Percentiles rank a stretch among this genome's conserved stretches.
phyloP scores from a whole-genome alignment of 2,329 filamentous ascomycete genomes.

The Aureobasidium mangrovei region DNA sequence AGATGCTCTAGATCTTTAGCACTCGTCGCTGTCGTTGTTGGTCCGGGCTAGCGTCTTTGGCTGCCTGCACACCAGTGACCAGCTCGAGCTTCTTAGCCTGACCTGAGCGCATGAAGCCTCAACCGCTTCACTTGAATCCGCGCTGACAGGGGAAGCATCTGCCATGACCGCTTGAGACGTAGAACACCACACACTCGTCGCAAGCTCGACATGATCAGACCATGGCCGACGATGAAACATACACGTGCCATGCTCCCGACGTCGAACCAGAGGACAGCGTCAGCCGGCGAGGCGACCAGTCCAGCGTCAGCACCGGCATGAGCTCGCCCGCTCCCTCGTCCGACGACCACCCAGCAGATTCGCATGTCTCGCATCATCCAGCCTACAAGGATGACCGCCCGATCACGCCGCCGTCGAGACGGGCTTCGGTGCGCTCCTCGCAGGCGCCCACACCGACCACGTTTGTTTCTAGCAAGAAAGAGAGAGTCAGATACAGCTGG shows the following conservation, averaged over 20 bases:
- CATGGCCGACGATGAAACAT: conserved; percentile 9
- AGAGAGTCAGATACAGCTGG: conserved; percentile 31
- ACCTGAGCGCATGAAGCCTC: background rate
- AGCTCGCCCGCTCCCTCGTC: background rate
- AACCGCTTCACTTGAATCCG: background rate
- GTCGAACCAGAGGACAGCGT: conserved; percentile 16
- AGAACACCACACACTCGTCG: background rate
- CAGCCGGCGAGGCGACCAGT: conserved; percentile 14
- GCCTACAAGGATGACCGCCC: conserved; percentile 4
- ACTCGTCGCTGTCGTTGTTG: background rate
- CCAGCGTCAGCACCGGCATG: conserved; percentile 5
- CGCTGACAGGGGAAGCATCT: background rate
- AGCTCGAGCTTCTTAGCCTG: background rate
- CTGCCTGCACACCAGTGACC: no score
- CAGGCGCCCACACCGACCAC: conserved; percentile 15
- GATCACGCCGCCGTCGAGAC: conserved; percentile 14
- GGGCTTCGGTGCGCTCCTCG: conserved; percentile 14
- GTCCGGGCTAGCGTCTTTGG: background rate
- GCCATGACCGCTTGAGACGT: conserved; percentile 5
- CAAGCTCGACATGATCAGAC: conserved; percentile 2
- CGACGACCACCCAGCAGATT: background rate
- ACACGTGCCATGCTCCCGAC: conserved; percentile 13
- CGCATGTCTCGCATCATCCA: background rate
- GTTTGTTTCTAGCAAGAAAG: conserved; percentile 20
- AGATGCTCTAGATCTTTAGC: background rate